Percentiles rank a stretch among this genome's conserved stretches.
Evolutionary conservation across 768 basidiomycete genomes (phyloP).

Genomic region (Mycena vulgaris): DNA sequence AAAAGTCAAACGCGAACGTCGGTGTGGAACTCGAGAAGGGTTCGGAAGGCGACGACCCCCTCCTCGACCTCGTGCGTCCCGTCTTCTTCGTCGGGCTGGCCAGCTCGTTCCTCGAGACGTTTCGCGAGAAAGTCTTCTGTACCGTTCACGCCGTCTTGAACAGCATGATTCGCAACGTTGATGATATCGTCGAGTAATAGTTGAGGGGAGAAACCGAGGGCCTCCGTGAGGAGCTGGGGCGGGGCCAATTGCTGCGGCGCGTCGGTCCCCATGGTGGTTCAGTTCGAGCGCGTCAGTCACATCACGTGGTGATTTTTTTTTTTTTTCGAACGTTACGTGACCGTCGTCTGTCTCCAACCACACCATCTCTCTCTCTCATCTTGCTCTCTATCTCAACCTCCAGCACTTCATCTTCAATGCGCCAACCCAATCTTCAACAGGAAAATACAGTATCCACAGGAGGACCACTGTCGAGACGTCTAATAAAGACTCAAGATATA

Average conservation of each 20-base stretch:
- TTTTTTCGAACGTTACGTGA: no score
- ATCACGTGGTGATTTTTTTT: no score
- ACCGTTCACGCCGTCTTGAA: conserved; percentile 83
- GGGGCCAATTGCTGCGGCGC: conserved; percentile 43
- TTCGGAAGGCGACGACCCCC: conserved; percentile 90
- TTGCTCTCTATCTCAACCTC: no score
- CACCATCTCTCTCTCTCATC: no score
- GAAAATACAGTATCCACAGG: no score
- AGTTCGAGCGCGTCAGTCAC: conserved; percentile 9
- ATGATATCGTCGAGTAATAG: conserved; percentile 90
- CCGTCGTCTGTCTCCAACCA: no score
- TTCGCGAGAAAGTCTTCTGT: conserved; percentile 84
- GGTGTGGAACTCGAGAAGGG: conserved; percentile 88
- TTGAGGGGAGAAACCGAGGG: conserved; percentile 89
- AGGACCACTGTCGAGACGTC: no score
- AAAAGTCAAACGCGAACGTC: conserved; percentile 94
- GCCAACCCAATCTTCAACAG: no score
- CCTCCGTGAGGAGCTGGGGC: conserved; percentile 75
- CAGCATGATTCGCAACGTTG: conserved; percentile 85
- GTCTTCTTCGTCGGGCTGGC: conserved; percentile 64
- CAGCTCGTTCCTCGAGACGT: conserved; percentile 54
- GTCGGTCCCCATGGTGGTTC: conserved; percentile 26
- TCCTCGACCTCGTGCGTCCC: conserved; percentile 81
- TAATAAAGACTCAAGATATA: no score
- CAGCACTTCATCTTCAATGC: no score